Conservation (phyloP, 2,329 filamentous ascomycete species). For the Exophiala aquamarina region DNA sequence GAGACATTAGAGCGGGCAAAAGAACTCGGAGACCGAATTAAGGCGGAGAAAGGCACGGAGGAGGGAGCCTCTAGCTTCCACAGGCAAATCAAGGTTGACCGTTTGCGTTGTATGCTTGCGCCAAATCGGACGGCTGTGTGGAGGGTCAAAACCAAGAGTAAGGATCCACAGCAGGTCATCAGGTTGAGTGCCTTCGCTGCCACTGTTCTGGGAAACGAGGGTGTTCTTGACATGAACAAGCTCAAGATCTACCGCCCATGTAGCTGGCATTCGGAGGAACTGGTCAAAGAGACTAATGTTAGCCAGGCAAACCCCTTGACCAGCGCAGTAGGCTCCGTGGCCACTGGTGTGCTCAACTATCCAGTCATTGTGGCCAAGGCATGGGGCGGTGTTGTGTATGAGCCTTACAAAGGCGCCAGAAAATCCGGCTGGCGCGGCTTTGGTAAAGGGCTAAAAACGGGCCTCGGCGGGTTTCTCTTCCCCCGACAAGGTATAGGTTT, state of each 20-base stretch:
- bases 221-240: conserved; percentile 65
- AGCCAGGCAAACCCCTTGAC: conserved; percentile 67
- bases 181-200: conserved; percentile 71
- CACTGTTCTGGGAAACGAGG: conserved; percentile 63
- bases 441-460: conserved; percentile 44
- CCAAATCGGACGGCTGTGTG: conserved; percentile 70
- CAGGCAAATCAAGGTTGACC: conserved; percentile 62
- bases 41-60: conserved; percentile 62
- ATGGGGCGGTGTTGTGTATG: conserved; percentile 43
- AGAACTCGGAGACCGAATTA: conserved; percentile 62
- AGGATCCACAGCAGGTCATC: conserved; percentile 34
- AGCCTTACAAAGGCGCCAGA: conserved; percentile 44
- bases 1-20: conserved; percentile 57
- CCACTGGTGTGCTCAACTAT: conserved; percentile 72
- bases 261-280: conserved; percentile 71
- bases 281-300: conserved; percentile 8
- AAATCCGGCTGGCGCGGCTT: conserved; percentile 42
- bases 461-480: conserved; percentile 65
- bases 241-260: conserved; percentile 63
- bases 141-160: conserved; percentile 67
- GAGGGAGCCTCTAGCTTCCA: conserved; percentile 68
- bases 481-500: conserved; percentile 51
- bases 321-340: conserved; percentile 70
- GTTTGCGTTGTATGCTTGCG: conserved; percentile 67
- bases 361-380: conserved; percentile 53